Evolutionary conservation across 176 grass and related monocot species (phyloP), one percentile per base, ranked within the genome.

Genomic region (Triticum turgidum): DNA sequence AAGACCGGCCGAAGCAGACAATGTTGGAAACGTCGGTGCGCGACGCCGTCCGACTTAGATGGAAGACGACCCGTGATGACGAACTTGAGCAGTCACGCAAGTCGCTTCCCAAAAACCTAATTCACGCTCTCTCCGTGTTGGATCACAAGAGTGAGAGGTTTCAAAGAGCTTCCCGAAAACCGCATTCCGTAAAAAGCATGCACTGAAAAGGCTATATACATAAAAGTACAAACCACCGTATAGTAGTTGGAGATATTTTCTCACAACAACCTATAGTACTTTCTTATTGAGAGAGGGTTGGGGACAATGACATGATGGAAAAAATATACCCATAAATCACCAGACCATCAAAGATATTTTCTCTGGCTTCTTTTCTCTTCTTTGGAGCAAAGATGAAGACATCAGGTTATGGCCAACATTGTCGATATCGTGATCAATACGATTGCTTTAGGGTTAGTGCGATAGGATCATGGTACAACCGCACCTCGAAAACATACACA

Each of bases 241-340:
- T 27, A 45, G 35, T 11, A 85, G 24, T 22, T 76, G 8, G 32
- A 51, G 83, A 85, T 77, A 65, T 77, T 83, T 82, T 61, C 70
- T 51, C 72, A 20, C 38, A 11, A 29, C 25, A 3, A 34, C 11
- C 6, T 76, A 6, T 21, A 56, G 5, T 77, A 33, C 15, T 77
- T 77, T 21, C 15, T 77, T 29, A 29, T 69, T 82, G 17, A 22
- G 39, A 66, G 24, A 21, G 18, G 27, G 41, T 35, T 22, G 80
- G 30, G 11, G 11, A 68, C 17, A 81, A 67, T 17, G 74, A 77
- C 74, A 77, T 34, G 5, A 33, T 77, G 8, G 11, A 21, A 32
- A 76, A 32, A 76, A 32, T 11, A 29, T 12, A 29, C 27, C 0
- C 4, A 18, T 9, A 76, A 33, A 76, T 30, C 44, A 77, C 47